Percentiles rank a stretch among this genome's conserved stretches.
These are phyloP conservation scores for Exophiala mesophila DNA, from an alignment of 2,329 filamentous ascomycete genomes.

Conservation along the genomic window DNA sequence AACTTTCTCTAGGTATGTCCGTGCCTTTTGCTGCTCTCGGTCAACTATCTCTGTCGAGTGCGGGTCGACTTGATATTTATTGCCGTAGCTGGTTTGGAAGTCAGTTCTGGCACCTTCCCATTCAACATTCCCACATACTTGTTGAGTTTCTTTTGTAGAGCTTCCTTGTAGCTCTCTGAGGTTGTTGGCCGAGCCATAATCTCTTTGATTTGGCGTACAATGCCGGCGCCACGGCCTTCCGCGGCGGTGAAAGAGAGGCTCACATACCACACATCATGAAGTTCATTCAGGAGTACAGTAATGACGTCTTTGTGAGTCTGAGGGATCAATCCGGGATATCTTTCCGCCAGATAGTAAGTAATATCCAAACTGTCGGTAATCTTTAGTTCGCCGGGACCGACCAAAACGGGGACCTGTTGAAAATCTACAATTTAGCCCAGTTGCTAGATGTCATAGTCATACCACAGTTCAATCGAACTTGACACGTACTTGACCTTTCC, in stretches of 20 bases:
- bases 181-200: slow-evolving; percentile 1
- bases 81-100: too few species aligned
- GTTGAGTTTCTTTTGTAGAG: slow-evolving; percentile 5
- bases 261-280: slow-evolving; percentile 11
- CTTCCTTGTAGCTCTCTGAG: slow-evolving; percentile 2
- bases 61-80: too few species aligned
- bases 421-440: too few species aligned
- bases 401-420: slow-evolving; percentile 1
- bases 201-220: slow-evolving; percentile 6
- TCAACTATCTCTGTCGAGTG: slow-evolving; percentile 1
- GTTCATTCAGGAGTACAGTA: slow-evolving; percentile 5
- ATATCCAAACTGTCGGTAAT: slow-evolving; percentile 12
- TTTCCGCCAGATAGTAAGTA: slow-evolving; percentile 6
- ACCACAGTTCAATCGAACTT: too few species aligned
- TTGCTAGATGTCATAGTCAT: too few species aligned
- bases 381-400: background rate
- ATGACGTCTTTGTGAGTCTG: slow-evolving; percentile 5
- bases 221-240: slow-evolving; percentile 7
- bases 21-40: slow-evolving; percentile 4
- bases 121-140: slow-evolving; percentile 1
- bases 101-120: too few species aligned
- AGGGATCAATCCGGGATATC: slow-evolving; percentile 6
- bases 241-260: slow-evolving; percentile 12
- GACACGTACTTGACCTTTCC: slow-evolving; percentile 8
- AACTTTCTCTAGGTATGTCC: slow-evolving; percentile 5